Conservation (phyloP, 2,329 filamentous ascomycete species). For the Drechslerella dactyloides region DNA sequence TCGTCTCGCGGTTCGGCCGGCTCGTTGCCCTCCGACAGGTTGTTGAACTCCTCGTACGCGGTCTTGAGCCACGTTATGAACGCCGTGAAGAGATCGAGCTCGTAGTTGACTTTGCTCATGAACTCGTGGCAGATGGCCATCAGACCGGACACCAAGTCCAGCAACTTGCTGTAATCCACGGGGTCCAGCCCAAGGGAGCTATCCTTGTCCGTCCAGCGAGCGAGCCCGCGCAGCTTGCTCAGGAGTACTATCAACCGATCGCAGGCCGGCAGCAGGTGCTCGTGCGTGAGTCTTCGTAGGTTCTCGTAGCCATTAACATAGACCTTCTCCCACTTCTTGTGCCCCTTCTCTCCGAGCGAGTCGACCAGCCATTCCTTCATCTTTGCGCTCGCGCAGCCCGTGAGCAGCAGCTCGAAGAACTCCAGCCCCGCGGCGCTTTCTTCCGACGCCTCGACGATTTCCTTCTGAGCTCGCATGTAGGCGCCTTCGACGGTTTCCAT, state of each 20-base stretch:
- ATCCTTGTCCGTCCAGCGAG: conserved; percentile 64
- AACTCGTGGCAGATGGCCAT: conserved; percentile 55
- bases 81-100: conserved; percentile 54
- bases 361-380: conserved; percentile 89
- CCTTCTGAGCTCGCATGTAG: conserved; percentile 81
- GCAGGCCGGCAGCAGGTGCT: conserved; percentile 85
- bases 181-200: conserved; percentile 55
- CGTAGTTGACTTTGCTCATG: conserved; percentile 54
- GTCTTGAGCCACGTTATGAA: conserved; percentile 54
- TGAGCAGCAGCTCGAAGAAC: conserved; percentile 55
- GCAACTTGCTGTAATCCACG: conserved; percentile 54
- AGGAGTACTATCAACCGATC: conserved; percentile 83
- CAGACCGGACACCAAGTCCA: conserved; percentile 54
- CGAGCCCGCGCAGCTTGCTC: conserved; percentile 80
- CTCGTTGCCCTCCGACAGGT: conserved; percentile 54
- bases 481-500: conserved; percentile 77
- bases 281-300: conserved; percentile 77
- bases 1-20: conserved; percentile 51
- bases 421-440: conserved; percentile 53
- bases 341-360: conserved; percentile 80
- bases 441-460: conserved; percentile 64
- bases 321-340: conserved; percentile 94
- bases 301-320: conserved; percentile 78
- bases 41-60: conserved; percentile 54
- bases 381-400: conserved; percentile 58